Percentiles rank a stretch among this genome's conserved stretches.
phyloP scores from a whole-genome alignment of 495 filamentous ascomycete genomes.

The Penicillium egyptiacum region DNA sequence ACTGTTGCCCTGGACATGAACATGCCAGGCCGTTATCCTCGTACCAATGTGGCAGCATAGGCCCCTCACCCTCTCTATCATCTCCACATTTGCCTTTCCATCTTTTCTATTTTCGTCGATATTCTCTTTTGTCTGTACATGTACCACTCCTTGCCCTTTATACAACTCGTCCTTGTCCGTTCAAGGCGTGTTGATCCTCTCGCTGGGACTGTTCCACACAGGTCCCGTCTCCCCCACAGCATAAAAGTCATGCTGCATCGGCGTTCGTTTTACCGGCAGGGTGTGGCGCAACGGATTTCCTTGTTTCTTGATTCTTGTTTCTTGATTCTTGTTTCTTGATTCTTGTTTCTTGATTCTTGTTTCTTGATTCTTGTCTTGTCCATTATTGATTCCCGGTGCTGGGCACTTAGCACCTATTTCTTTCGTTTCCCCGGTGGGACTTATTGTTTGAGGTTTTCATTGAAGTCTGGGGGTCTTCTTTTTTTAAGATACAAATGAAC shows the following conservation, averaged over 20 bases:
- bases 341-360: constrained; percentile 9
- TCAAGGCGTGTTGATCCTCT: constrained; percentile 16
- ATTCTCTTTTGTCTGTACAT: constrained; percentile 13
- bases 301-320: constrained; percentile 10
- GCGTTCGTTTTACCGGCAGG: constrained; percentile 14
- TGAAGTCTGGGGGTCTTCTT: background rate
- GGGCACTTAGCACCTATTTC: constrained; percentile 2
- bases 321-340: constrained; percentile 12
- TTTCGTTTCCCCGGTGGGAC: constrained; percentile 13
- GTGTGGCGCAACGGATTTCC: constrained; percentile 8
- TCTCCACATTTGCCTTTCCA: constrained; percentile 1
- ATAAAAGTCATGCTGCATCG: constrained; percentile 10
- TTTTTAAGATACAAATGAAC: background rate
- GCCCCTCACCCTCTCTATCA: background rate
- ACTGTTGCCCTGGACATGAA: constrained; percentile 36
- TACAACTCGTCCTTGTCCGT: constrained; percentile 5
- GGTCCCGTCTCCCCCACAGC: constrained; percentile 2
- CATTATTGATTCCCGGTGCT: constrained; percentile 15
- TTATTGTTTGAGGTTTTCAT: constrained; percentile 11
- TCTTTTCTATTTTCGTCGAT: background rate
- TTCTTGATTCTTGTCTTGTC: constrained; percentile 6
- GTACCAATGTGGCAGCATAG: constrained; percentile 35
- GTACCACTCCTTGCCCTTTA: constrained; percentile 5
- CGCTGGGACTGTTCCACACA: constrained; percentile 1
- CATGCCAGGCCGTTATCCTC: constrained; percentile 44